These are phyloP conservation scores for Monosporozyma servazzii DNA, from an alignment of 805 yeast genomes.

Conservation along the genomic window DNA sequence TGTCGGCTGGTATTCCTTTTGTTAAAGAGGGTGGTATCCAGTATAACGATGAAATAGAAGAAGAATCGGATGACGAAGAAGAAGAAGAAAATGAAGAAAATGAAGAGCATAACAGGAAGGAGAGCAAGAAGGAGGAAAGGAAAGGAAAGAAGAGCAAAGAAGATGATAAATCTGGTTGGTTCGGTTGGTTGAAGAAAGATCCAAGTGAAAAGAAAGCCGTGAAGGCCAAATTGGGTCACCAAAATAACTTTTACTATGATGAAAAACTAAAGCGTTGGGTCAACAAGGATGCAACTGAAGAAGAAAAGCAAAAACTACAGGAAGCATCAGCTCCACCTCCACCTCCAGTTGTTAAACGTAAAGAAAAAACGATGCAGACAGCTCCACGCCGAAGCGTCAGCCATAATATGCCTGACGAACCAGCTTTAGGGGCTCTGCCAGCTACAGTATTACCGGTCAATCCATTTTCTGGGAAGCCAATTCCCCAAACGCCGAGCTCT, in stretches of 20 bases:
- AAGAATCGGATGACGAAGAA: conserved; percentile 35
- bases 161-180: conserved; percentile 31
- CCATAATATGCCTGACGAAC: conserved; percentile 17
- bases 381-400: conserved; percentile 31
- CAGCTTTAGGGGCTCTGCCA: conserved; percentile 20
- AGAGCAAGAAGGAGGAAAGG: conserved; percentile 6
- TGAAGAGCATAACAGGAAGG: conserved; percentile 1
- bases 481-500: conserved; percentile 4
- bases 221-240: conserved; percentile 79
- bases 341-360: conserved; percentile 35
- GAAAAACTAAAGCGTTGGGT: conserved; percentile 84
- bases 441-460: conserved; percentile 24
- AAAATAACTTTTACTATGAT: conserved; percentile 61
- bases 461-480: conserved; percentile 30
- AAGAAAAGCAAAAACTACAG: conserved; percentile 46
- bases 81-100: conserved; percentile 11
- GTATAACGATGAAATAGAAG: conserved; percentile 39
- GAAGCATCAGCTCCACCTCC: conserved; percentile 72
- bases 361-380: conserved; percentile 25
- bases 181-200: conserved; percentile 54
- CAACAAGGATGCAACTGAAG: conserved; percentile 55
- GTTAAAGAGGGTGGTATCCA: conserved; percentile 30
- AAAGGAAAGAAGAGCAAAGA: conserved; percentile 14
- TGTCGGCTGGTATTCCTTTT: conserved; percentile 8
- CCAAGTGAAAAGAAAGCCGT: conserved; percentile 66